phyloP scores from a whole-genome alignment of 2,329 filamentous ascomycete species.

The Whalleya microplaca region DNA sequence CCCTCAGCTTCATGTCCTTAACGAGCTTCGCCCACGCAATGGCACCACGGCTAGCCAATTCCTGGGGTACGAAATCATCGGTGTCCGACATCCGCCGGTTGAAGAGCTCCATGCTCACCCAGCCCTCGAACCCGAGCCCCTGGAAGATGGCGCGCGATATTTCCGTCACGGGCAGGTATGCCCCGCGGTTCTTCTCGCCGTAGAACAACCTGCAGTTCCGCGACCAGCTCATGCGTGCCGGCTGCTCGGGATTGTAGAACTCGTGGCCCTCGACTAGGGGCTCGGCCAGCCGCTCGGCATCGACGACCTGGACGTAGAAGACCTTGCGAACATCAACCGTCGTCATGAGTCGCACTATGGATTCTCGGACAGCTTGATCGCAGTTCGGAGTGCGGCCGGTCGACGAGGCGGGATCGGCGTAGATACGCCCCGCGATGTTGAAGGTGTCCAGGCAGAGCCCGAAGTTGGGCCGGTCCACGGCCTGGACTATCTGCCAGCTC shows the following conservation, averaged over 20 bases:
- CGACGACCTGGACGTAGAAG: slow-evolving; percentile 78
- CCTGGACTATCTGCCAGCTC: slow-evolving; percentile 68
- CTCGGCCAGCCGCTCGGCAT: slow-evolving; percentile 64
- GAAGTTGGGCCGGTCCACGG: slow-evolving; percentile 71
- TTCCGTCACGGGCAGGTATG: slow-evolving; percentile 68
- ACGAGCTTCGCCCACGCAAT: slow-evolving; percentile 37
- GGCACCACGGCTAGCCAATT: slow-evolving; percentile 39
- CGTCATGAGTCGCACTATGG: slow-evolving; percentile 57
- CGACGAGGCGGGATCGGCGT: slow-evolving; percentile 64
- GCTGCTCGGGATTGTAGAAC: slow-evolving; percentile 62
- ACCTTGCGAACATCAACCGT: slow-evolving; percentile 66
- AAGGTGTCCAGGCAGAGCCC: slow-evolving; percentile 79
- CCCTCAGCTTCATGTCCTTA: slow-evolving; percentile 33
- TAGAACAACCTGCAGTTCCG: slow-evolving; percentile 74
- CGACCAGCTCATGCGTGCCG: slow-evolving; percentile 75
- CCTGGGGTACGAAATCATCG: slow-evolving; percentile 55
- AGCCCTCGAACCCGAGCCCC: slow-evolving; percentile 68
- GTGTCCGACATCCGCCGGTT: slow-evolving; percentile 60
- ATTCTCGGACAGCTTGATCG: slow-evolving; percentile 56
- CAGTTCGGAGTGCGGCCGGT: slow-evolving; percentile 58
- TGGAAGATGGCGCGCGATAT: slow-evolving; percentile 65
- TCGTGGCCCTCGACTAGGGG: slow-evolving; percentile 62
- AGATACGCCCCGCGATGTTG: slow-evolving; percentile 74
- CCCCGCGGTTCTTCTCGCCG: slow-evolving; percentile 65
- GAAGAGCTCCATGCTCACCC: slow-evolving; percentile 75